Conservation (phyloP, 1,284 basidiomycete genomes). For the Cryptococcus hybrid region DNA sequence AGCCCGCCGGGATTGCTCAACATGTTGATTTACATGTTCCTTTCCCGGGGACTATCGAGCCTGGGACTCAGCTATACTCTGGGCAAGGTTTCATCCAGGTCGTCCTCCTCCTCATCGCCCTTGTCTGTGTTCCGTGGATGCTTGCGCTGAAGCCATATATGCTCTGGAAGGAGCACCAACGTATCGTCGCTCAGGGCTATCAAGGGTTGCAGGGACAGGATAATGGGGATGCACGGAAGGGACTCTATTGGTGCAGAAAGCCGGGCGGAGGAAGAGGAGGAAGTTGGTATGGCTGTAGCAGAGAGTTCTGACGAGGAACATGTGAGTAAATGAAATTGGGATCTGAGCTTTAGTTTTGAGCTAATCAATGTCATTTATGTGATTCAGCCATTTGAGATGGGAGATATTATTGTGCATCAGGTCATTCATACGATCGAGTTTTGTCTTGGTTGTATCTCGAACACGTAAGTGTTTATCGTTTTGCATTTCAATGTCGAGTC, state of each 20-base stretch:
- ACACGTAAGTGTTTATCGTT: conserved; percentile 60
- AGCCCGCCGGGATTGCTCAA: conserved; percentile 87
- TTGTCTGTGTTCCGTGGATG: conserved; percentile 94
- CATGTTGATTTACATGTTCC: conserved; percentile 94
- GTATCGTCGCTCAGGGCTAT: conserved; percentile 82
- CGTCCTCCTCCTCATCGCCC: conserved; percentile 74
- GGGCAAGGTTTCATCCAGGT: conserved; percentile 88
- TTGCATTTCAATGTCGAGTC: conserved; percentile 20
- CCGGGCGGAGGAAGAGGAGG: conserved; percentile 77
- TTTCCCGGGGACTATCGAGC: conserved; percentile 67
- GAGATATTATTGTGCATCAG: conserved; percentile 95
- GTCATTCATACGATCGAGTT: conserved; percentile 99
- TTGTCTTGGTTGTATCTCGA: conserved; percentile 97
- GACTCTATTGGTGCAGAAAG: conserved; percentile 22
- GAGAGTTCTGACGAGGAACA: conserved; percentile 58
- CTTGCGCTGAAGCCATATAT: conserved; percentile 92
- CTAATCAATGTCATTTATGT: conserved; percentile 46
- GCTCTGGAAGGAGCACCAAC: conserved; percentile 85
- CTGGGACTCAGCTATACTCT: conserved; percentile 70
- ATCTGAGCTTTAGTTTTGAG: conserved; percentile 3
- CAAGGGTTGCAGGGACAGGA: conserved; percentile 58
- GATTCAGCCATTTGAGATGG: conserved; percentile 70
- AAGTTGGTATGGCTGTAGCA: conserved; percentile 68
- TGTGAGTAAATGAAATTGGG: conserved; percentile 39
- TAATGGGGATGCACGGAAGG: conserved; percentile 32